These are phyloP conservation scores for Bipolaris oryzae DNA, from an alignment of 2,329 filamentous ascomycete species.

Conservation along the genomic window DNA sequence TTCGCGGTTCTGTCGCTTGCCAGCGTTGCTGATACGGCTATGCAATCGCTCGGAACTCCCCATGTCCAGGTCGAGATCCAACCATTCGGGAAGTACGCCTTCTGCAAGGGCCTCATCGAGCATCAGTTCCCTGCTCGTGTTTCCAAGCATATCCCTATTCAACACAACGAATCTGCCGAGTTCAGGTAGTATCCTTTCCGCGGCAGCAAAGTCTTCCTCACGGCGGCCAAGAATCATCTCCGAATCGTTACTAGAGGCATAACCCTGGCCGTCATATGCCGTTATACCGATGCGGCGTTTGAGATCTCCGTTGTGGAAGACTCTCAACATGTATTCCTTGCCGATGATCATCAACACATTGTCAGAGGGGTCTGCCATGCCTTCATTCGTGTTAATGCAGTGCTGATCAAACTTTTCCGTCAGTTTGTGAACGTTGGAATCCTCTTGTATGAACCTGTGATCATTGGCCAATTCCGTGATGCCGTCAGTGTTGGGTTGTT, in stretches of 20 bases:
- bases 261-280: not conserved
- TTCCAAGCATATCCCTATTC: not conserved
- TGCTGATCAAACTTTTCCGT: not conserved
- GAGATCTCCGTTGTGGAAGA: constrained; percentile 5
- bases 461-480: not conserved
- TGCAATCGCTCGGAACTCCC: not conserved
- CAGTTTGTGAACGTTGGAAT: not conserved
- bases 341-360: constrained; percentile 1
- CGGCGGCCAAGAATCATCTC: not conserved
- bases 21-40: not conserved
- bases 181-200: not conserved
- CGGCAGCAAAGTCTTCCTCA: constrained; percentile 5
- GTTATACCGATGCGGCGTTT: constrained; percentile 4
- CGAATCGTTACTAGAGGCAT: not conserved
- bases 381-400: not conserved
- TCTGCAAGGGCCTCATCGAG: constrained; percentile 8
- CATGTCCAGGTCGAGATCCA: constrained; percentile 5
- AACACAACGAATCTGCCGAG: not conserved
- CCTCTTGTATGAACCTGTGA: not conserved
- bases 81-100: constrained; percentile 2
- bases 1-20: constrained; percentile 1
- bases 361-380: not conserved
- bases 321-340: not conserved
- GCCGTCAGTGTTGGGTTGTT: not conserved
- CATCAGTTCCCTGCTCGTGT: not conserved